A percentile compares a stretch with the other conserved stretches of the same genome.
phyloP scores from a whole-genome alignment of 805 yeast species.

The Lachancea nothofagi region DNA sequence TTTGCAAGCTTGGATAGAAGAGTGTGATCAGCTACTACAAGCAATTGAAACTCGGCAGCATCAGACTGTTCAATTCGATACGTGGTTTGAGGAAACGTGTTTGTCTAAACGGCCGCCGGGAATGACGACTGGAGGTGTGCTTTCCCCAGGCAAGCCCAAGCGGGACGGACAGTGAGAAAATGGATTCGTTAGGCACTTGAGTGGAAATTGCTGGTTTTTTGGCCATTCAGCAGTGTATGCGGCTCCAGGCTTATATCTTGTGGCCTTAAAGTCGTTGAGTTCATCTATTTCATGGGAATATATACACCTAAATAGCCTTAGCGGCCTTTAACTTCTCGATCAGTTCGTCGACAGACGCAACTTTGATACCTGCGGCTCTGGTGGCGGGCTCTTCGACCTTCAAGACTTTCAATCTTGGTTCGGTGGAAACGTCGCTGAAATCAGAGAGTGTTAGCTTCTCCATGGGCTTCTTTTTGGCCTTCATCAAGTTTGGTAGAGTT shows the following conservation, averaged over 20 bases:
- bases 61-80: constrained; percentile 16
- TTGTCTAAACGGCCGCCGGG: constrained; percentile 30
- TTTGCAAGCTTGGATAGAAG: constrained; percentile 27
- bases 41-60: constrained; percentile 15
- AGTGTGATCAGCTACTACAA: constrained; percentile 17
- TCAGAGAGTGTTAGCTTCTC: constrained; percentile 51
- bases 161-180: neutral
- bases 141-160: constrained; percentile 18
- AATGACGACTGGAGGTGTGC: constrained; percentile 15
- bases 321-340: constrained; percentile 69
- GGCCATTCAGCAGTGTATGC: too few species aligned
- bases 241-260: too few species aligned
- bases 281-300: neutral
- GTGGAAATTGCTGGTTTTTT: too few species aligned
- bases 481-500: constrained; percentile 94
- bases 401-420: constrained; percentile 59
- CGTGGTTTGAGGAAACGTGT: constrained; percentile 23
- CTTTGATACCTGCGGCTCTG: constrained; percentile 77
- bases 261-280: too few species aligned
- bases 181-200: too few species aligned
- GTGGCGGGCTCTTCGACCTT: constrained; percentile 81
- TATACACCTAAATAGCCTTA: constrained; percentile 50
- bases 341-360: constrained; percentile 76
- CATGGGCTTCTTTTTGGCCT: constrained; percentile 94
- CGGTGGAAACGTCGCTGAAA: constrained; percentile 59